A percentile compares a stretch with the other conserved stretches of the same genome.
phyloP scores from a whole-genome alignment of 2,329 filamentous ascomycete species.

The Fusarium caatingaense region DNA sequence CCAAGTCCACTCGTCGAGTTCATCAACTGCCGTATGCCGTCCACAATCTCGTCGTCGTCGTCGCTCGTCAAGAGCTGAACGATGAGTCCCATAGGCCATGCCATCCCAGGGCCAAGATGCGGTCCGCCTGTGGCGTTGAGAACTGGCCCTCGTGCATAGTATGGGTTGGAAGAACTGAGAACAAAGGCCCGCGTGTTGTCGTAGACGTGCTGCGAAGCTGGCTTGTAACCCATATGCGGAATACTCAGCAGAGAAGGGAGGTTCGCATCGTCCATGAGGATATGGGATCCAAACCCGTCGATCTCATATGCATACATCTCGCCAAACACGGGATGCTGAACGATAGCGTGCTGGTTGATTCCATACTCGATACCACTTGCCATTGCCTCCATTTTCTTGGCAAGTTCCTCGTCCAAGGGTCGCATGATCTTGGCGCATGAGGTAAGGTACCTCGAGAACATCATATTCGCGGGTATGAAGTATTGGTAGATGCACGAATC shows the following conservation, averaged over 20 bases:
- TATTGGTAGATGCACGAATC: constrained; percentile 88
- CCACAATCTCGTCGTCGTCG: constrained; percentile 77
- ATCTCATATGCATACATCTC: constrained; percentile 76
- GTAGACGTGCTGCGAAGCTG: constrained; percentile 72
- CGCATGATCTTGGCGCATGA: constrained; percentile 60
- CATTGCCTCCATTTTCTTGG: constrained; percentile 67
- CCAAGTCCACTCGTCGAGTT: constrained; percentile 78
- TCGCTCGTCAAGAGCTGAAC: constrained; percentile 82
- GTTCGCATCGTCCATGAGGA: constrained; percentile 74
- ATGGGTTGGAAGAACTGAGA: constrained; percentile 77
- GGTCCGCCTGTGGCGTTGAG: constrained; percentile 65
- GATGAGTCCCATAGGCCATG: constrained; percentile 90
- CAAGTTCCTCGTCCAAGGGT: constrained; percentile 61
- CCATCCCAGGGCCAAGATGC: constrained; percentile 71
- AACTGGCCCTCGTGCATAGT: constrained; percentile 69
- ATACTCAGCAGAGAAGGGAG: constrained; percentile 71
- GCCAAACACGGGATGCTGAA: constrained; percentile 69
- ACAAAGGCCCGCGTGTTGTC: constrained; percentile 82
- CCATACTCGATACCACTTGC: constrained; percentile 69
- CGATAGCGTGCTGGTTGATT: constrained; percentile 76
- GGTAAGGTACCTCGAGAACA: constrained; percentile 74
- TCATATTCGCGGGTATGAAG: constrained; percentile 91
- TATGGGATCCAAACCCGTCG: constrained; percentile 72
- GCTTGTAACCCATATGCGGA: constrained; percentile 67
- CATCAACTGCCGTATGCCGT: constrained; percentile 72